A percentile compares a stretch with the other conserved stretches of the same genome.
These are phyloP conservation scores for Sherardia arvensis DNA, from an alignment of 257 asterid genomes.

Conservation along the genomic window DNA sequence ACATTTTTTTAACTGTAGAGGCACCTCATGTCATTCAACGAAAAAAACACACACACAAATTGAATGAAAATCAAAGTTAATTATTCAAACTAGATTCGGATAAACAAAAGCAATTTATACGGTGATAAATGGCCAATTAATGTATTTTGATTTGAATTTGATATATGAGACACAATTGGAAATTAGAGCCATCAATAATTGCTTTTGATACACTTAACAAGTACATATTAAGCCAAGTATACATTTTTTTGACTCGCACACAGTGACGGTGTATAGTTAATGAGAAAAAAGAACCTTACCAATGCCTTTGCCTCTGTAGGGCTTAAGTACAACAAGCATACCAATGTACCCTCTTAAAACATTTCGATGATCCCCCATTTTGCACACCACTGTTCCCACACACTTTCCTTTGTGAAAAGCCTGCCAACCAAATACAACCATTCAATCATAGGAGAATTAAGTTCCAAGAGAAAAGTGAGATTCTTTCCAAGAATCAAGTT, in stretches of 20 bases:
- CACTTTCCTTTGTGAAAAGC: slow-evolving; percentile 84
- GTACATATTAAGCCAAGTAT: not conserved
- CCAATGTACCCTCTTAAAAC: slow-evolving; percentile 90
- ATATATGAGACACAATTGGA: not conserved
- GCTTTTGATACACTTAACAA: not conserved
- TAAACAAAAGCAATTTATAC: not conserved
- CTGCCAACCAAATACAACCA: slow-evolving; percentile 20
- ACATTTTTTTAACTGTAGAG: too few species aligned
- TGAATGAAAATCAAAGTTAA: not conserved
- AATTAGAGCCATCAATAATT: not conserved
- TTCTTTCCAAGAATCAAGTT: not conserved
- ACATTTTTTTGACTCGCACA: too few species aligned
- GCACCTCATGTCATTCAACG: too few species aligned
- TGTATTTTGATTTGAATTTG: not conserved
- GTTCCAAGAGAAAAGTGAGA: not conserved
- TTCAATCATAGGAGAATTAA: slow-evolving; percentile 2
- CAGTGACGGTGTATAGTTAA: not conserved
- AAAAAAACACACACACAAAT: too few species aligned
- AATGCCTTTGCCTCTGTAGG: slow-evolving; percentile 83
- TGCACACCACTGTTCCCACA: slow-evolving; percentile 91
- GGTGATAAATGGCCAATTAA: not conserved
- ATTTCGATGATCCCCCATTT: slow-evolving; percentile 94
- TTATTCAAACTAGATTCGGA: not conserved
- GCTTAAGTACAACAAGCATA: slow-evolving; percentile 84
- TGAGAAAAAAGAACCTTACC: slow-evolving; percentile 24